Conservation (phyloP, 1,284 basidiomycete species). For the Boletus sp. region DNA sequence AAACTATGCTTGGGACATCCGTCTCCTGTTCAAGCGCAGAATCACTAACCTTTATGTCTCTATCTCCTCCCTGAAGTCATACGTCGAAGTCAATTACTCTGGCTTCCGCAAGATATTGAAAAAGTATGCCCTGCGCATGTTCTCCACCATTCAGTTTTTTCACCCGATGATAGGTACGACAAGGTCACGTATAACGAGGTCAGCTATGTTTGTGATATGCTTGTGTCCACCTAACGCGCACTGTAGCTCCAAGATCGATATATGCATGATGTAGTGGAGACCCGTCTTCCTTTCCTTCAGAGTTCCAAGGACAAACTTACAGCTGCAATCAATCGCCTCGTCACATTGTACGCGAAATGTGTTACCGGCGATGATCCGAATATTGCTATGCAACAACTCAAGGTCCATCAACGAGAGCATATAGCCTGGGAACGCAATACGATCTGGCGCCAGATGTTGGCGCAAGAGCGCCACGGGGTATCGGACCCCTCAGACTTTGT, state of each 20-base stretch:
- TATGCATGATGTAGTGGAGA: constrained; percentile 77
- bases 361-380: constrained; percentile 78
- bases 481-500: constrained; percentile 45
- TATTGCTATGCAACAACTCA: constrained; percentile 81
- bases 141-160: constrained; percentile 1
- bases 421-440: constrained; percentile 96
- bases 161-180: constrained; percentile 70
- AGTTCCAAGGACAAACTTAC: constrained; percentile 69
- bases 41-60: constrained; percentile 89
- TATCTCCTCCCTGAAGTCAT: constrained; percentile 87
- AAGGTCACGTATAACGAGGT: constrained; percentile 88
- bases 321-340: constrained; percentile 61
- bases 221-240: neutral
- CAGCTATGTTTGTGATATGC: neutral
- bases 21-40: constrained; percentile 89
- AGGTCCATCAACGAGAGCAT: constrained; percentile 89
- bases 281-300: constrained; percentile 69
- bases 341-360: constrained; percentile 86
- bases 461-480: constrained; percentile 77
- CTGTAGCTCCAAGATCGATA: constrained; percentile 80
- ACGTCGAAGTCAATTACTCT: constrained; percentile 91
- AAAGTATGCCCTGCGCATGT: constrained; percentile 60
- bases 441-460: constrained; percentile 98
- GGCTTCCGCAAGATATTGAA: constrained; percentile 98
- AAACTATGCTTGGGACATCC: constrained; percentile 88